Percentiles rank a stretch among this genome's conserved stretches.
phyloP scores from a whole-genome alignment of 192 early-diverging fungal genomes.

The Piromyces sp. region DNA sequence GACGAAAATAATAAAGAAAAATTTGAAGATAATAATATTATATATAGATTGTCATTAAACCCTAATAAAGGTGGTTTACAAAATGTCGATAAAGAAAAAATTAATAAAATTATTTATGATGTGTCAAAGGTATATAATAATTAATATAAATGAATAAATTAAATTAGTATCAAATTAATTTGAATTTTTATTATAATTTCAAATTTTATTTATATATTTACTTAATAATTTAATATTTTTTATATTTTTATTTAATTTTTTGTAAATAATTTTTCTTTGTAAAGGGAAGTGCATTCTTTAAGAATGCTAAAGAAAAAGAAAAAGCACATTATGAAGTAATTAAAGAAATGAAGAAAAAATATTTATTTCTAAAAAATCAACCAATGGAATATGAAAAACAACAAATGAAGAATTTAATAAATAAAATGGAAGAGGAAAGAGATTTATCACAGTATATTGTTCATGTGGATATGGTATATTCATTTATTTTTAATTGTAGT shows the following conservation, averaged over 20 bases:
- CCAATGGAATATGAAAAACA: constrained; percentile 15
- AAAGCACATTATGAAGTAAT: constrained; percentile 15
- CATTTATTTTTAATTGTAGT: constrained; percentile 1
- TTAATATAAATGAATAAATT: too few species aligned
- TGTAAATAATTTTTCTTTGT: too few species aligned
- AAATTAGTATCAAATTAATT: too few species aligned
- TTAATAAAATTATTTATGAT: constrained; percentile 38
- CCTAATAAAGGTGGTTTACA: constrained; percentile 25
- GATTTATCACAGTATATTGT: constrained; percentile 34
- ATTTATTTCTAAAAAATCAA: constrained; percentile 10
- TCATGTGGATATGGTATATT: constrained; percentile 45
- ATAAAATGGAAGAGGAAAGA: constrained; percentile 14
- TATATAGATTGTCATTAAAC: background rate
- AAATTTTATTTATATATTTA: too few species aligned
- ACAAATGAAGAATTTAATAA: constrained; percentile 17
- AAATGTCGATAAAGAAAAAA: constrained; percentile 18
- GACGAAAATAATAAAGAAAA: too few species aligned
- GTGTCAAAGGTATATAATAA: constrained; percentile 30
- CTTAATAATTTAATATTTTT: too few species aligned
- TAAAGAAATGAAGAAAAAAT: constrained; percentile 13
- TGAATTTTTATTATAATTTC: too few species aligned
- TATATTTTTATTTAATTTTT: too few species aligned
- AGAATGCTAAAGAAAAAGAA: constrained; percentile 24
- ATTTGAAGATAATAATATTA: background rate
- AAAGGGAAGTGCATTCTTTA: constrained; percentile 32